phyloP scores from a whole-genome alignment of 1,284 basidiomycete species.

The Cryptococcus sp. region DNA sequence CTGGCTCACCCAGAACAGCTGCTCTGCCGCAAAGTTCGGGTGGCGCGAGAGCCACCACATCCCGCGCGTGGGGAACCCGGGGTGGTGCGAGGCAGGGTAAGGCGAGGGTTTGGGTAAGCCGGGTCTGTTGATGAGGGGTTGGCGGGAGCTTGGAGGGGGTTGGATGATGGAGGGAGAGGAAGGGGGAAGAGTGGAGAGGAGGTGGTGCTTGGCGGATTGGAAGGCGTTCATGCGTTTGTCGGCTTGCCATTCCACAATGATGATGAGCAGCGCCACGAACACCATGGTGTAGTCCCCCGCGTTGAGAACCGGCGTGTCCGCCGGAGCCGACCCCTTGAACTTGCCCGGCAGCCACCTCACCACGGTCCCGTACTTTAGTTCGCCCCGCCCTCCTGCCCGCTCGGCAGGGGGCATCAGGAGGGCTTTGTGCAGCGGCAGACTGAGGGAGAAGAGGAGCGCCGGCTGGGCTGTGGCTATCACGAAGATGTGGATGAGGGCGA shows the following conservation, averaged over 20 bases:
- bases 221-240: constrained; percentile 90
- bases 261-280: constrained; percentile 61
- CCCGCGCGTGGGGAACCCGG: constrained; percentile 81
- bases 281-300: constrained; percentile 62
- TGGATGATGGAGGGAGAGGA: constrained; percentile 21
- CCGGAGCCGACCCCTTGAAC: constrained; percentile 42
- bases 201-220: constrained; percentile 67
- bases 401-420: constrained; percentile 42
- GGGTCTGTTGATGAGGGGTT: constrained; percentile 9
- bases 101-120: constrained; percentile 19
- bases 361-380: too few species aligned
- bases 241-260: constrained; percentile 68
- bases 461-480: constrained; percentile 60
- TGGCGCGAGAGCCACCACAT: constrained; percentile 84
- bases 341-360: too few species aligned
- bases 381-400: constrained; percentile 48
- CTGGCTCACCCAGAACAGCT: constrained; percentile 70
- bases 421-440: constrained; percentile 50
- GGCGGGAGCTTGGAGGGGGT: background rate
- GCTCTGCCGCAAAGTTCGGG: constrained; percentile 88
- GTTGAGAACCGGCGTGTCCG: constrained; percentile 40
- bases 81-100: constrained; percentile 57
- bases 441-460: constrained; percentile 67
- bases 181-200: constrained; percentile 24
- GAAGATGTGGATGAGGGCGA: constrained; percentile 73